Base-by-base conservation (phyloP, 805 yeast species). In the Candida hungchunana region DNA sequence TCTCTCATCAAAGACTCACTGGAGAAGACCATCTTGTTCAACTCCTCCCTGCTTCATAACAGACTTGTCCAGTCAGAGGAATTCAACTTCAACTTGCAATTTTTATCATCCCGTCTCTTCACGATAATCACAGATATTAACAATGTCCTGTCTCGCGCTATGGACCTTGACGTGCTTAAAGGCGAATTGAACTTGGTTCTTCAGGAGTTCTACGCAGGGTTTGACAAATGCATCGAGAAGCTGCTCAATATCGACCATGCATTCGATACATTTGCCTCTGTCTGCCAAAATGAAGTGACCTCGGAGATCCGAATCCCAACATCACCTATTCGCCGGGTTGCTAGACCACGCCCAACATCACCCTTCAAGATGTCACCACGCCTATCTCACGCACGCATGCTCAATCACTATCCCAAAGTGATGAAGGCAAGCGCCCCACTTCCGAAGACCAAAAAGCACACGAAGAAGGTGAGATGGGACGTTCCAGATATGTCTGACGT, bases 21-120 rank as follows among this genome's bases (percentile, higher is more conserved):
- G 3, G 78, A 78, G 26, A 67, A 63, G 34, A 79, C 79, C 24
- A 64, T 80, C 6, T 55, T 79, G 16, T 67, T 73, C 38, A 70
- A 71, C 43, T 70, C 85, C 1, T 71, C 82, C 0, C 57, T 74
- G 5, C 56, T 76, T 20, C 69, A 73, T 49, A 88, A 79, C 48
- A 68, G 70, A 35, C 50, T 67, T 49, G 41, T 62, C 9, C 46
- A 53, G 12, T 56, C 61, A 21, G 48, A 51, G 14, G 50, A 43
- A 1, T 50, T 63, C 34, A 49, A 31, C 34, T 32, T 43, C 14
- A 52, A 51, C 28, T 46, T 49, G 26, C 41, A 37, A 29, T 52
- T 50, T 20, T 22, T 34, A 4, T 25, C 42, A 9, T 16, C 33
- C 7, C 24, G 34, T 7, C 32, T 40, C 11, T 26, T 39, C 22